These are phyloP conservation scores for Micromonas commoda DNA, from an alignment of 139 green algal species.

Conservation along the genomic window DNA sequence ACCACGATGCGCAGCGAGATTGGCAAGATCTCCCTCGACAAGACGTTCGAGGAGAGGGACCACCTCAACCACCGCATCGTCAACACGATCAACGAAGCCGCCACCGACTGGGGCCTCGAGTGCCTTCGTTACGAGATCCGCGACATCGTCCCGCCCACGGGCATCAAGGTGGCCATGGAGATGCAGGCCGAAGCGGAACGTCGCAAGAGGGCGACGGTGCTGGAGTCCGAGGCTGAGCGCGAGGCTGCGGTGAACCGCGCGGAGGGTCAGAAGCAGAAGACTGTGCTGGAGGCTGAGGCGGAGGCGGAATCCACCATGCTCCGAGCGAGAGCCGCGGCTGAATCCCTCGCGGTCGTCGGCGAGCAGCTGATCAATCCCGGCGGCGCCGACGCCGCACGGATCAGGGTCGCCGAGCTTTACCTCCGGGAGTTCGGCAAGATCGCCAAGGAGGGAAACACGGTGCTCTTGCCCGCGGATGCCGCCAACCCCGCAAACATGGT, in stretches of 20 bases:
- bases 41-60: conserved; percentile 90
- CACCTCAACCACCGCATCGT: conserved; percentile 88
- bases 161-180: conserved; percentile 82
- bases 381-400: conserved; percentile 60
- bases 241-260: conserved; percentile 72
- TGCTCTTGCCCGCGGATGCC: conserved; percentile 40
- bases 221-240: conserved; percentile 42
- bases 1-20: conserved; percentile 93
- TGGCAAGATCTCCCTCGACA: conserved; percentile 95
- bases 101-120: conserved; percentile 83
- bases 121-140: conserved; percentile 70
- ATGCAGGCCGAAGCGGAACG: conserved; percentile 94
- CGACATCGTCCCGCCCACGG: conserved; percentile 83
- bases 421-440: conserved; percentile 70
- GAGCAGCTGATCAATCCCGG: conserved; percentile 44
- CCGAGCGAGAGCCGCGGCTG: conserved; percentile 60
- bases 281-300: conserved; percentile 81
- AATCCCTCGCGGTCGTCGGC: conserved; percentile 56
- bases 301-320: conserved; percentile 61
- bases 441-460: conserved; percentile 79
- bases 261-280: conserved; percentile 72
- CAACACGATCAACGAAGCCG: conserved; percentile 70
- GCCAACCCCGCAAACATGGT: conserved; percentile 9
- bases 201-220: conserved; percentile 76
- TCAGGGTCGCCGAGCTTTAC: conserved; percentile 76